Conservation (phyloP, 345 rosid genomes). For the Eucalyptus albens region DNA sequence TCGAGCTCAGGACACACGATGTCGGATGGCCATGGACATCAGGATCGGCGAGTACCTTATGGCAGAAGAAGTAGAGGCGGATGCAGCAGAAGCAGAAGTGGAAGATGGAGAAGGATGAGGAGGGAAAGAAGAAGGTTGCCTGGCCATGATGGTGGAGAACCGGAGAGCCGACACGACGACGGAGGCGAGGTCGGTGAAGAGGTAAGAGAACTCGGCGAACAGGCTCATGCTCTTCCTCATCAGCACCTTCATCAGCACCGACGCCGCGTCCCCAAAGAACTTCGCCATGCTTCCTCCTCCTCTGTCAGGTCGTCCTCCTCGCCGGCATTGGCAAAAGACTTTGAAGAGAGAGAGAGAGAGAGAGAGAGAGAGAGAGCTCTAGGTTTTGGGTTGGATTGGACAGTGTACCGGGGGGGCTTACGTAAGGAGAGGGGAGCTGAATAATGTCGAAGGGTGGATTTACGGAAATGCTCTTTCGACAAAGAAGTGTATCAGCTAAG, state of each 20-base stretch:
- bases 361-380: background rate
- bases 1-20: background rate
- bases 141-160: background rate
- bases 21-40: background rate
- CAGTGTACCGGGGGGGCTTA: background rate
- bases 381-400: background rate
- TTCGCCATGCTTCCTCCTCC: background rate
- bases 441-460: background rate
- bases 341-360: background rate
- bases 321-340: background rate
- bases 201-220: background rate
- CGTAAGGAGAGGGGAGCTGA: background rate
- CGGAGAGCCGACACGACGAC: background rate
- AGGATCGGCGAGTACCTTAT: background rate
- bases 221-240: conserved; percentile 2
- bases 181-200: background rate
- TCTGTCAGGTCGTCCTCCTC: background rate
- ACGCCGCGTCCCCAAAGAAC: background rate
- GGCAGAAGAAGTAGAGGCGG: background rate
- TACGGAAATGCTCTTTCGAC: background rate
- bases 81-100: background rate
- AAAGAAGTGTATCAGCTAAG: background rate
- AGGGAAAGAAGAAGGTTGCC: background rate
- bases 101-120: background rate
- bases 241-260: background rate